A percentile compares a stretch with the other conserved stretches of the same genome.
Conservation (phyloP, 1,284 basidiomycete genomes). For the Rhodotorula mucilaginosa region DNA sequence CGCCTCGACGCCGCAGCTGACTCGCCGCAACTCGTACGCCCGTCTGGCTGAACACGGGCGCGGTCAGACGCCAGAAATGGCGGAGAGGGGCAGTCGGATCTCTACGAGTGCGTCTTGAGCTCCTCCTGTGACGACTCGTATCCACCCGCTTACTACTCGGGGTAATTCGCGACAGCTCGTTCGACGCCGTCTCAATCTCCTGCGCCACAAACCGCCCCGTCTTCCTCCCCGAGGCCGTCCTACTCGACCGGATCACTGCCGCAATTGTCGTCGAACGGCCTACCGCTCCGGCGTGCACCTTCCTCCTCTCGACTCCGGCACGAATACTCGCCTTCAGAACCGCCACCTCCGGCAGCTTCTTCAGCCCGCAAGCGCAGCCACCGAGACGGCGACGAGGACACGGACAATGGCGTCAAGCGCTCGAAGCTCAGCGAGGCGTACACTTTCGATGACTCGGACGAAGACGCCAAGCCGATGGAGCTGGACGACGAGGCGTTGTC, state of each 20-base stretch:
- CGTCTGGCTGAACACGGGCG: background rate
- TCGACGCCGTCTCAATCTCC: background rate
- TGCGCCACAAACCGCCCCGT: background rate
- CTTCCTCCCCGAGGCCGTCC: background rate
- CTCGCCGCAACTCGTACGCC: constrained; percentile 1
- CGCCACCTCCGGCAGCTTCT: background rate
- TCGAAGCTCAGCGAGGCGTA: background rate
- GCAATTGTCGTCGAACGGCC: background rate
- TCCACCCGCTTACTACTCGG: background rate
- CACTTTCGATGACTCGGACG: constrained; percentile 11
- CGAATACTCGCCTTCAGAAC: background rate
- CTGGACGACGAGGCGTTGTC: constrained; percentile 3
- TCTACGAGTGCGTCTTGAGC: background rate
- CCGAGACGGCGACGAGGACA: background rate
- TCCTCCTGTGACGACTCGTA: background rate
- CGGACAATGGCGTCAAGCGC: constrained; percentile 5
- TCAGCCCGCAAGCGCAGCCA: constrained; percentile 11
- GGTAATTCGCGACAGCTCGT: background rate
- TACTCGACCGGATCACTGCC: constrained; percentile 2
- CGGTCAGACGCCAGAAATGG: background rate
- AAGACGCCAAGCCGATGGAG: constrained; percentile 18
- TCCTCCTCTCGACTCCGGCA: constrained; percentile 1
- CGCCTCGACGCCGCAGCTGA: constrained; percentile 2
- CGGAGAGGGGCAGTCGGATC: background rate
- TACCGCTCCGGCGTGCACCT: background rate